Percentiles rank a stretch among this genome's conserved stretches.
Evolutionary conservation across 805 yeast genomes (phyloP).

Genomic region (Candida koratica): DNA sequence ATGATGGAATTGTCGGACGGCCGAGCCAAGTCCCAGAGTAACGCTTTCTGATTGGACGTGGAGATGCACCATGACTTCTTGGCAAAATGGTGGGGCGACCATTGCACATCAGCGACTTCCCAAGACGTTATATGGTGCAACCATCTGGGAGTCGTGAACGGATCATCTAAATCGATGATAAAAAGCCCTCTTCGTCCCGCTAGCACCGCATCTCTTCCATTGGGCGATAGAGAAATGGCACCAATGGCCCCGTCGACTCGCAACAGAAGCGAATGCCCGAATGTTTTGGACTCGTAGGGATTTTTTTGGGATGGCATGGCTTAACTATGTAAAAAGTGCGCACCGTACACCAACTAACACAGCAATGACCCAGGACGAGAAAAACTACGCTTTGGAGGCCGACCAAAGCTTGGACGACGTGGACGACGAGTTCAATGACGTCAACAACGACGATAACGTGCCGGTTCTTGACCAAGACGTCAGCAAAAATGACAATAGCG

Average conservation of each 20-base stretch:
- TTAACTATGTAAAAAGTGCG: not conserved
- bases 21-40: conserved; percentile 86
- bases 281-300: conserved; percentile 50
- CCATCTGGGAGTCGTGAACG: conserved; percentile 93
- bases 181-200: conserved; percentile 82
- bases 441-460: conserved; percentile 14
- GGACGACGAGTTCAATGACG: conserved; percentile 25
- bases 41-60: conserved; percentile 91
- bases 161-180: conserved; percentile 92
- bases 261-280: conserved; percentile 76
- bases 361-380: conserved; percentile 18
- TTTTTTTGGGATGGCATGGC: conserved; percentile 6
- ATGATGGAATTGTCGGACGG: conserved; percentile 71
- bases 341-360: conserved; percentile 1
- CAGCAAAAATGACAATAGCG: conserved; percentile 5
- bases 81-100: conserved; percentile 83
- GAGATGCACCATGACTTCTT: conserved; percentile 91
- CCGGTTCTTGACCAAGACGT: conserved; percentile 2
- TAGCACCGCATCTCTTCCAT: conserved; percentile 87
- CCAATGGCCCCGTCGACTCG: conserved; percentile 90
- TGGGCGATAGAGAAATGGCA: conserved; percentile 84
- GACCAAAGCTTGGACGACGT: conserved; percentile 12
- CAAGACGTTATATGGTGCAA: conserved; percentile 87
- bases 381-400: conserved; percentile 7
- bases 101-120: conserved; percentile 99